Base-by-base conservation (phyloP, 441 rosid species). In the Breynia disticha region DNA sequence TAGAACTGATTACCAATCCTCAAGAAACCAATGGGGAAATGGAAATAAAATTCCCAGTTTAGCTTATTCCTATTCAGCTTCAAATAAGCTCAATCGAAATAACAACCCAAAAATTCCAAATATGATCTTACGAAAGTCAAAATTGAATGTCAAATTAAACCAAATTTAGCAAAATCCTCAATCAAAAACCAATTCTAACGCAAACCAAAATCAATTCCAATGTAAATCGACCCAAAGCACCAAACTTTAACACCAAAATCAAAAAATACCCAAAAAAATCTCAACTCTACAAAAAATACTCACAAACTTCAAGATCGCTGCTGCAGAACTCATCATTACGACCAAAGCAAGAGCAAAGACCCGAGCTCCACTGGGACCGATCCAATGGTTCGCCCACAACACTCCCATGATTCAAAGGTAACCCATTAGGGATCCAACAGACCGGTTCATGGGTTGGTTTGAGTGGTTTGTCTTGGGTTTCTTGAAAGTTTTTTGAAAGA, bases 241-340 rank as follows among this genome's bases (percentile, higher is more conserved):
- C 35, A 28, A 28, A 4, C 2, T 28, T 28, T 5, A 28, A 28
- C 8, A 41, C 13, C 44, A 41, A 2, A 4, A 41, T 11, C 5
- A 10, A 47, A 16, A 47, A 47, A n/a, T 17, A n/a, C 6, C 6
- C 50, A 16, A 6, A 47, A 16, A 47, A 47, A 12, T 45, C 48
- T 15, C 48, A 18, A 45, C 16, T 45, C n/a, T 3, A 17, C 44
- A 24, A 13, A 13, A 45, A 53, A 52, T 3, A 83, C 98, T 84
- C 71, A 91, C 98, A 93, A 77, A 93, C 99, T 93, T 93, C 97
- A 58, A 93, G 77, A 74, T 93, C 99, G 87, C 96, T 93, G 87
- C 97, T 79, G 62, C 96, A 89, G 70, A 93, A 86, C 51, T 83
- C 95, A 57, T 93, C 97, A 64, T 81, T 84, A 12, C 88, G 86